Percentiles rank a stretch among this genome's conserved stretches.
phyloP scores from a whole-genome alignment of 1,284 basidiomycete genomes.

The Sporisorium exsertum region DNA sequence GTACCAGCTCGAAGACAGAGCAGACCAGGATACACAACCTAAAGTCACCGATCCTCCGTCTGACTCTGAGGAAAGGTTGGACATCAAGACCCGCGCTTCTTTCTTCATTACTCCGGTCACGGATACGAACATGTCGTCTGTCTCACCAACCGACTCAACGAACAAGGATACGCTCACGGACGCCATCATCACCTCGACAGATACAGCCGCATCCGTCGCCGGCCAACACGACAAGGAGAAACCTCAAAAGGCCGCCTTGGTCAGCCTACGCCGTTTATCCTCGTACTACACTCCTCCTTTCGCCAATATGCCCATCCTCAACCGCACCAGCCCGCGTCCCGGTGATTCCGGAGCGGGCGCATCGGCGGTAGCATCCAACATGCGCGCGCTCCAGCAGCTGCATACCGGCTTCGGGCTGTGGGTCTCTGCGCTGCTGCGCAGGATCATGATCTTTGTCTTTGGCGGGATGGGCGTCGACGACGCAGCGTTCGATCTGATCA shows the following conservation, averaged over 20 bases:
- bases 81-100: too few relatives aligned
- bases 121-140: too few relatives aligned
- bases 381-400: constrained; percentile 9
- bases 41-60: not conserved
- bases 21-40: too few relatives aligned
- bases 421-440: constrained; percentile 13
- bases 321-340: not conserved
- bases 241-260: not conserved
- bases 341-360: not conserved
- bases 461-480: constrained; percentile 25
- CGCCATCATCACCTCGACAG: not conserved
- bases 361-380: not conserved
- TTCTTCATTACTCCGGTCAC: not conserved
- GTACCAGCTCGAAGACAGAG: not conserved
- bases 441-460: constrained; percentile 23
- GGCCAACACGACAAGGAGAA: not conserved
- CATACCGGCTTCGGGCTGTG: constrained; percentile 22
- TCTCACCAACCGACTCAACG: not conserved
- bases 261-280: constrained; percentile 17
- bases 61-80: not conserved
- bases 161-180: not conserved
- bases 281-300: constrained; percentile 12
- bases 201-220: not conserved
- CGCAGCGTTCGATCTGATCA: constrained; percentile 28
- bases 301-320: constrained; percentile 10